phyloP scores from a whole-genome alignment of 768 basidiomycete species.

The Suillus subalutaceus region DNA sequence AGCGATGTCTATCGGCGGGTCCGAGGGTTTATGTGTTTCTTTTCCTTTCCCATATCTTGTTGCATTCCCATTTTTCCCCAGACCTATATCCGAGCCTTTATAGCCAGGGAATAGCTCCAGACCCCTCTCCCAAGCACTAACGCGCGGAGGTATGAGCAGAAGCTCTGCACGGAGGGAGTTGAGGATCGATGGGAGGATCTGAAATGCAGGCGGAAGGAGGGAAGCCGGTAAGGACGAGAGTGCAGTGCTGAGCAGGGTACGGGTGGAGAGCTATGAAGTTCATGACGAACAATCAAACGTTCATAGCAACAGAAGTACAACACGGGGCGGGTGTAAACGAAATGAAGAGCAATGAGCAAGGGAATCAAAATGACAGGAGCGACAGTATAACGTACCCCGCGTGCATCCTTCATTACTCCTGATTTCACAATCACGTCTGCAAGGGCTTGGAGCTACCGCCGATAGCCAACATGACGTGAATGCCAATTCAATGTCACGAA shows the following conservation, averaged over 20 bases:
- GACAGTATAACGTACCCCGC: not conserved
- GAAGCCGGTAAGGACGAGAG: constrained; percentile 53
- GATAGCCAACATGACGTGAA: not conserved
- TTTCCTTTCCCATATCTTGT: not conserved
- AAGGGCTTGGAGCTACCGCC: constrained; percentile 37
- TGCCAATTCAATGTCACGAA: constrained; percentile 40
- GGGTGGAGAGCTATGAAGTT: constrained; percentile 48
- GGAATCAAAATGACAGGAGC: too few species aligned
- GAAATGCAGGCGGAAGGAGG: constrained; percentile 33
- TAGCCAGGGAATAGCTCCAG: constrained; percentile 39
- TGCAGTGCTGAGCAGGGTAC: constrained; percentile 54
- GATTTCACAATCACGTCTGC: constrained; percentile 26
- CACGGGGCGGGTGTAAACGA: constrained; percentile 21
- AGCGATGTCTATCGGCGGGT: not conserved
- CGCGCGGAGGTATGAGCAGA: constrained; percentile 39
- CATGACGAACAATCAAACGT: not conserved
- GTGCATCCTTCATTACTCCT: constrained; percentile 1
- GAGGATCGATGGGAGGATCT: constrained; percentile 34
- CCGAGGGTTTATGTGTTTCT: not conserved
- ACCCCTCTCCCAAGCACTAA: constrained; percentile 43
- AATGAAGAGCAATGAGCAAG: not conserved
- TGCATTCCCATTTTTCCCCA: not conserved
- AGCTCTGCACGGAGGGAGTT: constrained; percentile 40
- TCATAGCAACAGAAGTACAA: not conserved
- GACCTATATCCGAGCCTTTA: constrained; percentile 18